Evolutionary conservation across 139 green algal genomes (phyloP), one percentile per base, ranked within the genome.

Genomic region (Helicosporidium sp.): DNA sequence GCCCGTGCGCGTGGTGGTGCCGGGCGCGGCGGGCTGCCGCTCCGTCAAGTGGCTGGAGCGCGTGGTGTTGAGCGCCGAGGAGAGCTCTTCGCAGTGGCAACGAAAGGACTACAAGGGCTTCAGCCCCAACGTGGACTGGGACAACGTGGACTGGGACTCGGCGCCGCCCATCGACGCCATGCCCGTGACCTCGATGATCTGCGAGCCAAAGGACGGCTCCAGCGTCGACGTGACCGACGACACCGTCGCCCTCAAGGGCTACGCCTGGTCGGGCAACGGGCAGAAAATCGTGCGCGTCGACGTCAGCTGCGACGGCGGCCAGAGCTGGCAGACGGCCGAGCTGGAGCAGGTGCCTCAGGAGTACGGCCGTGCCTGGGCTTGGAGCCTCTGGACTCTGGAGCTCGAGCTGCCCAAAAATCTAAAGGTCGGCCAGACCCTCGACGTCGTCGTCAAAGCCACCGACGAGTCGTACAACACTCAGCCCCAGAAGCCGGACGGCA

Each of bases 71-170:
- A 69, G 46, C 47, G 31, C 31, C 3, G 50, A 74, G 39, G 78
- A 91, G 64, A 72, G 51, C 39, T 10, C 52, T 34, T 59, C 49
- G 45, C 72, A 79, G 54, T 92, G 79, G 79, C 77, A 89, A 66
- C 68, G 81, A 62, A 51, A 57, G 8, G 83, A 94, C 70, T 94
- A 94, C 75, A 92, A 91, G 61, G 41, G 69, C n/a, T 91, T 89
- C 55, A 69, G 55, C n/a, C 79, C 79, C 19, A 51, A 7, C 3
- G 44, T 70, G 3, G 71, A 82, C 64, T 92, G 72, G 79, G 76
- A 92, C 58, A 81, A 72, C 46, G 69, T 94, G 26, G 76, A 87
- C 55, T 89, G 79, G 80, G 47, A 43, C 13, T 57, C 46, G 3
- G 69, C 75, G 12, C 72, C 72, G 22, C 54, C 75, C 33, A 70